A percentile compares a stretch with the other conserved stretches of the same genome.
Evolutionary conservation across 495 filamentous ascomycete genomes (phyloP).

Genomic region (Penicillium lividum): DNA sequence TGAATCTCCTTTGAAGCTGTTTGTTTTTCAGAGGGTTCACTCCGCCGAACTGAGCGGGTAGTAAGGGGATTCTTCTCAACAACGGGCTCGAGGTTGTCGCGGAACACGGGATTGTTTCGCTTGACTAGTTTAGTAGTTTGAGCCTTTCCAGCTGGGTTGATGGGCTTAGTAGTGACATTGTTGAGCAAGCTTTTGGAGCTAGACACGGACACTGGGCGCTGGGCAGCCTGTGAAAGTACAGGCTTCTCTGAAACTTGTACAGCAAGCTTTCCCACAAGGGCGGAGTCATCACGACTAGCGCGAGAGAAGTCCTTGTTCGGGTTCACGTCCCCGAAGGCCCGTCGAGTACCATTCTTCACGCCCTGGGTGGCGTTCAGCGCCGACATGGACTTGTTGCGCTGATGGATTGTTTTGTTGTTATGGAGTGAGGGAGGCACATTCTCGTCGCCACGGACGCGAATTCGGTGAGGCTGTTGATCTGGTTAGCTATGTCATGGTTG

Average conservation of each 20-base stretch:
- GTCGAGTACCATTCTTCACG: slow-evolving; percentile 68
- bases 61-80: slow-evolving; percentile 36
- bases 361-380: slow-evolving; percentile 60
- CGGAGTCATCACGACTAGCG: slow-evolving; percentile 55
- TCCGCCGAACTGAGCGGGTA: slow-evolving; percentile 20
- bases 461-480: slow-evolving; percentile 10
- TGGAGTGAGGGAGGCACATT: slow-evolving; percentile 56
- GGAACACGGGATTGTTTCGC: slow-evolving; percentile 65
- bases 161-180: slow-evolving; percentile 38
- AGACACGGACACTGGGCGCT: slow-evolving; percentile 58
- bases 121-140: slow-evolving; percentile 50
- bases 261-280: slow-evolving; percentile 48
- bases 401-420: slow-evolving; percentile 63
- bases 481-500: slow-evolving; percentile 3
- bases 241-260: slow-evolving; percentile 45
- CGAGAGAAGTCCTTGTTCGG: slow-evolving; percentile 60
- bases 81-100: slow-evolving; percentile 48
- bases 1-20: slow-evolving; percentile 8
- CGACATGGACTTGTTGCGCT: slow-evolving; percentile 79
- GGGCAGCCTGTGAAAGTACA: slow-evolving; percentile 61
- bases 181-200: slow-evolving; percentile 47
- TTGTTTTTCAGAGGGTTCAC: slow-evolving; percentile 17
- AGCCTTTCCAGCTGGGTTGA: slow-evolving; percentile 40
- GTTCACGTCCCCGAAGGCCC: slow-evolving; percentile 80
- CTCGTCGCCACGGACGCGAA: slow-evolving; percentile 65